Base-by-base conservation (phyloP, 352 stramenopile genomes). In the Plasmopara halstedii region DNA sequence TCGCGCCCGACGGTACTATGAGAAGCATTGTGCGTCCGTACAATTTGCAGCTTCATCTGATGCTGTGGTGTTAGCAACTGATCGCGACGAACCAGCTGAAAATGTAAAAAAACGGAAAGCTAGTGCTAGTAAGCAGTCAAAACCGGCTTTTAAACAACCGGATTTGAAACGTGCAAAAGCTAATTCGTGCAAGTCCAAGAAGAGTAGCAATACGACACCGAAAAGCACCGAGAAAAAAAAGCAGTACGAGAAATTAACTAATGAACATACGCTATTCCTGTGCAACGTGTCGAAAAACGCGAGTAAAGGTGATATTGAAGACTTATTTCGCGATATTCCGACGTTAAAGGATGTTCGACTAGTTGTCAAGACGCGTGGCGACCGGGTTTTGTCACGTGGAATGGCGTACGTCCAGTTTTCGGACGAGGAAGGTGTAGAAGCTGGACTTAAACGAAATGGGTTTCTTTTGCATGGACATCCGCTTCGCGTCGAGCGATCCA, bases 361-460 rank as follows among this genome's bases (percentile, higher is more conserved):
- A 5, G 67, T 88, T 2, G 69, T 78, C 11, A 88, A 88, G 39
- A 62, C 58, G 38, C 72, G 77, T 10, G 70, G 64, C 26, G 67
- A 63, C 32, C 72, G 73, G 19, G 46, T 73, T 8, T 84, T 84
- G 50, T 85, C 77, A 11, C 67, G 77, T 36, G 77, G 77, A 10
- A 86, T 88, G 70, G 77, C 77, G 23, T 88, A 88, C 43, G 70
- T 86, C 4, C 67, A 86, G 42, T 85, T 85, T 41, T 34, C 48
- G 1, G 57, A 83, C 32, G 71, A 76, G 6, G 27, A 38, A 6
- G 74, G 71, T 6, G 67, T 82, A 1, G 35, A 53, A 14, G 43
- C 47, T 7, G 73, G 61, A 13, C 52, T 85, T 1, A 47, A 40
- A 18, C 42, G 50, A 10, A 34, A 83, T 31, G 70, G 70, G 1